phyloP scores from a whole-genome alignment of 2,329 filamentous ascomycete genomes.

The Knufia petricola region DNA sequence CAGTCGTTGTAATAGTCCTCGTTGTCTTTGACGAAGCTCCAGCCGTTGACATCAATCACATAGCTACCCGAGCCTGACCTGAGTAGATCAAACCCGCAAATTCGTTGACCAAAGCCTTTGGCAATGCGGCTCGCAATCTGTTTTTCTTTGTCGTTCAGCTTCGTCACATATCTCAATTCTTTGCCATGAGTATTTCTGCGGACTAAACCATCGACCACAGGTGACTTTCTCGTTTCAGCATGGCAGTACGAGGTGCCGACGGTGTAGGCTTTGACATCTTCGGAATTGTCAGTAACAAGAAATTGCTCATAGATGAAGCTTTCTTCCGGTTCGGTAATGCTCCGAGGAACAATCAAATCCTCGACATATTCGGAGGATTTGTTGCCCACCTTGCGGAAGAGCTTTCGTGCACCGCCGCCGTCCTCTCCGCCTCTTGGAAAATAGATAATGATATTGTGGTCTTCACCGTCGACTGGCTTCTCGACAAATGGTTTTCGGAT shows the following conservation, averaged over 20 bases:
- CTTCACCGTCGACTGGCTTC: slow-evolving; percentile 95
- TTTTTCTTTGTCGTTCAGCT: slow-evolving; percentile 68
- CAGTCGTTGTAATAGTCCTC: slow-evolving; percentile 96
- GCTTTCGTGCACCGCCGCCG: slow-evolving; percentile 74
- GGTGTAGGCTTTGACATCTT: slow-evolving; percentile 98
- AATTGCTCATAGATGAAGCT: slow-evolving; percentile 98
- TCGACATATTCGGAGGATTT: slow-evolving; percentile 94
- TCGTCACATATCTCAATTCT: slow-evolving; percentile 89
- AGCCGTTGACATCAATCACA: slow-evolving; percentile 97
- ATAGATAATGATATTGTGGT: slow-evolving; percentile 98
- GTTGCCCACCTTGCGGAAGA: slow-evolving; percentile 97
- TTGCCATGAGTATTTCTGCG: slow-evolving; percentile 95
- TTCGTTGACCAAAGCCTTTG: slow-evolving; percentile 81
- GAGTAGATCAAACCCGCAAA: slow-evolving; percentile 91
- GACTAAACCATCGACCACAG: slow-evolving; percentile 91
- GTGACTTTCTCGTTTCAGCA: slow-evolving; percentile 92
- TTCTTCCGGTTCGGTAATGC: slow-evolving; percentile 66
- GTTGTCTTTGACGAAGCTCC: slow-evolving; percentile 99
- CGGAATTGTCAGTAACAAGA: slow-evolving; percentile 88
- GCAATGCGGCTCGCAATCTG: slow-evolving; percentile 84
- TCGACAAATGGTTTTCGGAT: slow-evolving; percentile 94
- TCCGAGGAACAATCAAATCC: slow-evolving; percentile 64
- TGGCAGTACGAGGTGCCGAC: slow-evolving; percentile 90
- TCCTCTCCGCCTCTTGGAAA: slow-evolving; percentile 61
- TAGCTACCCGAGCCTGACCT: slow-evolving; percentile 83